These are phyloP conservation scores for Ogataea methylovora DNA, from an alignment of 805 yeast species.

Conservation along the genomic window DNA sequence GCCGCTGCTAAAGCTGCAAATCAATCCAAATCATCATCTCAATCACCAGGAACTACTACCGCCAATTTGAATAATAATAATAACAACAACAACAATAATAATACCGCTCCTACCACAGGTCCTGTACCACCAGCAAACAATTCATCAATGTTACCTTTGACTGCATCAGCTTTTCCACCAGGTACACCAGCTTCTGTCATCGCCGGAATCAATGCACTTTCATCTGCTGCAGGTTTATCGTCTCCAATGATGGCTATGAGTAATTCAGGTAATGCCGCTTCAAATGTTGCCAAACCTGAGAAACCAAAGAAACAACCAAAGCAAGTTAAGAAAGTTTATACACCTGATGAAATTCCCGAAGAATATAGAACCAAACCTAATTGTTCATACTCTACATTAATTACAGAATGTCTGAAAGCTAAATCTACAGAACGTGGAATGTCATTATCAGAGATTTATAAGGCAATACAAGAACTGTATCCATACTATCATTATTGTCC, in stretches of 20 bases:
- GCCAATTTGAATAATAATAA: not conserved
- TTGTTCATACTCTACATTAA: slow-evolving; percentile 70
- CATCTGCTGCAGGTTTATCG: slow-evolving; percentile 7
- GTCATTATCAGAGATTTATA: slow-evolving; percentile 78
- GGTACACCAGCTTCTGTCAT: slow-evolving; percentile 5
- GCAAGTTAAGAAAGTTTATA: slow-evolving; percentile 57
- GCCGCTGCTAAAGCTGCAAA: slow-evolving; percentile 13
- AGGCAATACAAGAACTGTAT: slow-evolving; percentile 76
- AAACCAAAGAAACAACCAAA: slow-evolving; percentile 40
- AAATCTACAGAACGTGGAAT: slow-evolving; percentile 64
- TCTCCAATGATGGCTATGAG: not conserved
- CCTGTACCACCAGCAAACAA: too few species aligned
- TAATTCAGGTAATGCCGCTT: not conserved
- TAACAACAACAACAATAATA: not conserved
- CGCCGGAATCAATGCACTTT: slow-evolving; percentile 8
- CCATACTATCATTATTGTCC: slow-evolving; percentile 93
- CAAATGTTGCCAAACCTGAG: slow-evolving; percentile 9
- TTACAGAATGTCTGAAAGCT: slow-evolving; percentile 69
- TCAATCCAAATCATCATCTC: not conserved
- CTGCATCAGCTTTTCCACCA: slow-evolving; percentile 1
- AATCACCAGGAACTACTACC: not conserved
- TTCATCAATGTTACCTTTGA: not conserved
- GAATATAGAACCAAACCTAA: slow-evolving; percentile 82
- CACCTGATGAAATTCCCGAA: slow-evolving; percentile 81
- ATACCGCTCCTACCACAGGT: not conserved